Conservation (phyloP, 768 basidiomycete genomes). For the Dioszegia crocea region DNA sequence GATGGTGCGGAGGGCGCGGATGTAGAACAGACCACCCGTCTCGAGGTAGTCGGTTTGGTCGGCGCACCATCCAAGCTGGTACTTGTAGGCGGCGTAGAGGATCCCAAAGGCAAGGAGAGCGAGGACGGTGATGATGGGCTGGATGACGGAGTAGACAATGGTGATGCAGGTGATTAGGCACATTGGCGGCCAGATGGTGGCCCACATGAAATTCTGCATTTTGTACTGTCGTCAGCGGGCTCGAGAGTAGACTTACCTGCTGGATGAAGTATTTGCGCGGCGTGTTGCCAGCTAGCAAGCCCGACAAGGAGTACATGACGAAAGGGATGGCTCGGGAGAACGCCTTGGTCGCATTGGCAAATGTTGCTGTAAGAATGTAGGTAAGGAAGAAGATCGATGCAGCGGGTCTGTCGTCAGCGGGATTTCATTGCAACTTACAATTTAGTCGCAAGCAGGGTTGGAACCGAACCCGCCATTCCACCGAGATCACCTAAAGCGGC, state of each 20-base stretch:
- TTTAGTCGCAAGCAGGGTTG: conserved; percentile 43
- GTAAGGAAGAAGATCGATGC: conserved; percentile 51
- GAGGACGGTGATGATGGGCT: conserved; percentile 49
- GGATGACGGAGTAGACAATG: conserved; percentile 51
- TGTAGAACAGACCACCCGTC: conserved; percentile 52
- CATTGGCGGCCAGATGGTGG: conserved; percentile 43
- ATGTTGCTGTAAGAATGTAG: conserved; percentile 44
- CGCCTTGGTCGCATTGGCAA: conserved; percentile 41
- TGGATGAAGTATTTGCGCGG: conserved; percentile 46
- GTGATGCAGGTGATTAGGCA: conserved; percentile 47
- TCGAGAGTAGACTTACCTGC: neutral
- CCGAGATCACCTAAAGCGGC: conserved; percentile 31
- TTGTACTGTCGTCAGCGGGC: conserved; percentile 23
- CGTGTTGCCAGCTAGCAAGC: conserved; percentile 46
- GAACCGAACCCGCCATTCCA: conserved; percentile 22
- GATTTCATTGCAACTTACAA: too few species aligned
- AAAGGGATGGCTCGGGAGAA: conserved; percentile 46
- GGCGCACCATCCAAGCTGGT: conserved; percentile 49
- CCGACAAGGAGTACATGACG: conserved; percentile 41
- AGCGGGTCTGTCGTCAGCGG: neutral
- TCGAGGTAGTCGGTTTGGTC: conserved; percentile 49
- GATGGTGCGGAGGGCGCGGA: conserved; percentile 50
- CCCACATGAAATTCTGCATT: conserved; percentile 37
- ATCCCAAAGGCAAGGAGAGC: conserved; percentile 45
- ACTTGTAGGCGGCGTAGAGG: conserved; percentile 49